These are phyloP conservation scores for Cryptosporidium viatorum DNA, from an alignment of 169 alveolate species.

Conservation along the genomic window DNA sequence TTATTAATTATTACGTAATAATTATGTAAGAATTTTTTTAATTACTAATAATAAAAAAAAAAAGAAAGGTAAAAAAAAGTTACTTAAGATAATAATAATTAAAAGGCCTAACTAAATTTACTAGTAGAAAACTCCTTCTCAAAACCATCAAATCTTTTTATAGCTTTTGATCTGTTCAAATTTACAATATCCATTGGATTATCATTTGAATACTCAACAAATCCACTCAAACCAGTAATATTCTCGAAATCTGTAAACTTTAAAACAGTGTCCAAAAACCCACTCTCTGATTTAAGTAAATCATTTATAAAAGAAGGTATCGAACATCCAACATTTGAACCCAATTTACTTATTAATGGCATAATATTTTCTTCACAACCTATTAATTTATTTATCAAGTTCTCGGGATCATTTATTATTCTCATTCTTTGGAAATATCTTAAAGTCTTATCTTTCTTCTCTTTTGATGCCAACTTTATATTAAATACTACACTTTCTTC, in stretches of 20 bases:
- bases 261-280: conserved; percentile 40
- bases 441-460: background rate
- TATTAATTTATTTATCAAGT: background rate
- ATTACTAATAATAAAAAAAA: background rate
- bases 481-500: conserved; percentile 15
- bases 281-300: conserved; percentile 1
- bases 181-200: conserved; percentile 15
- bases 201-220: conserved; percentile 63
- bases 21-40: background rate
- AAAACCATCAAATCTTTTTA: conserved; percentile 32
- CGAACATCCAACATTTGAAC: conserved; percentile 27
- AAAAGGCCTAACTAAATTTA: background rate
- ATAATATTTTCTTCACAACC: background rate
- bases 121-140: conserved; percentile 12
- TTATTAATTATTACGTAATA: background rate
- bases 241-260: conserved; percentile 17
- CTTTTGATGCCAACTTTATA: conserved; percentile 22
- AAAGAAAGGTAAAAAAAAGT: background rate
- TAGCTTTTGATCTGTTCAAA: conserved; percentile 24
- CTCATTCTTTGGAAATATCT: conserved; percentile 3
- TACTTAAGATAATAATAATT: background rate
- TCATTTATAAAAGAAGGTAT: conserved; percentile 33
- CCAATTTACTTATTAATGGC: background rate
- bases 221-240: conserved; percentile 41
- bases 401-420: conserved; percentile 40